phyloP scores from a whole-genome alignment of 2,329 filamentous ascomycete genomes.

The Lecanicillium sp. region DNA sequence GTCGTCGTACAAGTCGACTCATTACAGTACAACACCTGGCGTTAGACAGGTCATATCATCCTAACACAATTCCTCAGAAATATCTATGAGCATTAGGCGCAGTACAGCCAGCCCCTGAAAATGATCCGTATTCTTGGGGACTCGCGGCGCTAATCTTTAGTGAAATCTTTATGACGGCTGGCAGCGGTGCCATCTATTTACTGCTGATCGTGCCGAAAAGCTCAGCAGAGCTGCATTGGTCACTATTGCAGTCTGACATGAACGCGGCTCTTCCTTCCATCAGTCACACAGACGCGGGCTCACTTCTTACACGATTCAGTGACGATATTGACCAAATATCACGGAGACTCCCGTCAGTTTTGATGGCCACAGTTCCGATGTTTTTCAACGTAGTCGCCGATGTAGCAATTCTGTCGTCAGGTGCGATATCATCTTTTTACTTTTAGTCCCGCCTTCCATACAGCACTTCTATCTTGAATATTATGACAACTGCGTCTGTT shows the following conservation, averaged over 20 bases:
- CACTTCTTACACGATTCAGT: conserved; percentile 20
- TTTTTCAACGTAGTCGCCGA: conserved; percentile 19
- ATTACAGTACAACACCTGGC: too few relatives aligned
- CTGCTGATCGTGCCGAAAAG: conserved; percentile 1
- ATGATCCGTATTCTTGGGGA: conserved; percentile 9
- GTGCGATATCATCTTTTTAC: conserved; percentile 21
- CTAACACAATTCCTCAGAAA: conserved; percentile 8
- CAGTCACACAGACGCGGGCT: background rate
- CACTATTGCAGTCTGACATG: background rate
- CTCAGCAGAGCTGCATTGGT: background rate
- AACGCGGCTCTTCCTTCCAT: conserved; percentile 18
- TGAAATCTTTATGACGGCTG: background rate
- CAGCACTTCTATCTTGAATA: conserved; percentile 29
- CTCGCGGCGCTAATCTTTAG: background rate
- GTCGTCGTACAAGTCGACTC: too few relatives aligned
- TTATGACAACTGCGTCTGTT: conserved; percentile 31
- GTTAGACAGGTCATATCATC: too few relatives aligned
- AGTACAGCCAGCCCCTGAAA: conserved; percentile 12
- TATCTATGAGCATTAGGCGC: conserved; percentile 13
- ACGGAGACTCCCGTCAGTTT: conserved; percentile 22
- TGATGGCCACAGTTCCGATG: conserved; percentile 17
- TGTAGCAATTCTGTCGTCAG: conserved; percentile 17
- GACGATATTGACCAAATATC: conserved; percentile 24
- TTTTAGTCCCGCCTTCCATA: conserved; percentile 22
- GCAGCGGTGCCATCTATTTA: background rate